Base-by-base conservation (phyloP, 257 asterid species). In the Scutellaria minor region DNA sequence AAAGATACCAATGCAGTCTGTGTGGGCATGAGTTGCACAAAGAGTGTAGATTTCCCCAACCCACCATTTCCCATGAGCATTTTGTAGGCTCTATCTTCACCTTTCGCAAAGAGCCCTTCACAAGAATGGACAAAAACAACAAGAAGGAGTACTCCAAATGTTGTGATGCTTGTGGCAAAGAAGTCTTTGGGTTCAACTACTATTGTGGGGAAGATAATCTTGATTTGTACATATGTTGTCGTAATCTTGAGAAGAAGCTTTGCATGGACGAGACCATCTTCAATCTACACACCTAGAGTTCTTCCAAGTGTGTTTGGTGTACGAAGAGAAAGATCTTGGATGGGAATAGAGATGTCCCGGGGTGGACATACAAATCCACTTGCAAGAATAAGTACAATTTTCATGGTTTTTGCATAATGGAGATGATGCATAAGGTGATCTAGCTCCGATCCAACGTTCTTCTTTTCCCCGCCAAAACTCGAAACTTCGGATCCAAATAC, bases 101-200 rank as follows among this genome's bases (percentile, higher is more conserved):
- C 1, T 74, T 79, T 31, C 79, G 6, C 0, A 4, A 57, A 7
- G 0, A 47, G 0, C 77, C 77, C 0, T 48, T 51, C 60, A 79
- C 62, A 0, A 56, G 7, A 41, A 11, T 0, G 1, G 46, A 1
- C 13, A 24, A 8, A 27, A 31, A 75, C 39, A 66, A 52, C 7
- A 9, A 12, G 11, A 63, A 0, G 12, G 72, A 40, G 42, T 73
- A 52, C 51, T 66, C 77, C 0, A 81, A 62, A 70, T 44, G 58
- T 6, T 81, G 85, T 41, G 83, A 74, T 1, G 85, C 82, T 0
- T 81, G 85, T 35, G 80, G 80, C 6, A 74, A 74, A 31, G 73
- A 81, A 4, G 45, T 81, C 2, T 45, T 68, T 5, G 83, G 86
- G 0, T 75, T 72, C 66, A 75, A 65, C 65, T 82, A 78, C 55